Evolutionary conservation across 2,329 filamentous ascomycete species (phyloP).

Genomic region (Xylogone sp.): DNA sequence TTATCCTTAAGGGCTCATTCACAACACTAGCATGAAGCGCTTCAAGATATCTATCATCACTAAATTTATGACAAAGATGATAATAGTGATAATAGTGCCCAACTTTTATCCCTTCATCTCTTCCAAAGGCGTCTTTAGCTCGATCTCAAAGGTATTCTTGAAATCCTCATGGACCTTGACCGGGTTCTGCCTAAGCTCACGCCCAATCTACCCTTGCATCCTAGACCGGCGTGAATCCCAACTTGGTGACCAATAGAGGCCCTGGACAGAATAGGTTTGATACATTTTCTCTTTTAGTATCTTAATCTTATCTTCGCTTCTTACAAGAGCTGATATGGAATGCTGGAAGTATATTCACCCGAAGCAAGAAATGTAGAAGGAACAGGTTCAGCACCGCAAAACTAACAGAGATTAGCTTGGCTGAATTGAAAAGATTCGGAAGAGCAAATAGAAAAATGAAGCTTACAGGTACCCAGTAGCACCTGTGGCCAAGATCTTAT

Average conservation of each 20-base stretch:
- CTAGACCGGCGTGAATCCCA: not conserved
- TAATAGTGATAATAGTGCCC: too few species aligned
- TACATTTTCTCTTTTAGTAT: constrained; percentile 7
- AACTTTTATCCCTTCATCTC: too few species aligned
- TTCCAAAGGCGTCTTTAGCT: too few species aligned
- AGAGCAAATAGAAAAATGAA: not conserved
- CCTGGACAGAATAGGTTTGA: constrained; percentile 14
- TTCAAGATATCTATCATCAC: too few species aligned
- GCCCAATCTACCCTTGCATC: not conserved
- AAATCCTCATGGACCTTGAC: constrained; percentile 7
- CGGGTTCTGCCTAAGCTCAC: constrained; percentile 6
- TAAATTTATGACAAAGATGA: too few species aligned
- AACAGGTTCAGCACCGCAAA: constrained; percentile 12
- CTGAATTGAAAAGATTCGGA: not conserved
- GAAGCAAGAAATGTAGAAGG: constrained; percentile 8
- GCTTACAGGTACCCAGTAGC: constrained; percentile 15
- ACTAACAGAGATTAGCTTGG: not conserved
- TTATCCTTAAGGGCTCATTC: too few species aligned
- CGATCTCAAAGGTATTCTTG: not conserved
- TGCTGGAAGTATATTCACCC: constrained; percentile 3
- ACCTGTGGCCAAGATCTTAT: constrained; percentile 12
- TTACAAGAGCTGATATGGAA: constrained; percentile 13
- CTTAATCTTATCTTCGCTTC: constrained; percentile 14
- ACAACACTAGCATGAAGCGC: too few species aligned
- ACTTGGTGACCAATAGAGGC: not conserved